These are phyloP conservation scores for Cytospora chrysosperma DNA, from an alignment of 2,329 filamentous ascomycete genomes.

Conservation along the genomic window DNA sequence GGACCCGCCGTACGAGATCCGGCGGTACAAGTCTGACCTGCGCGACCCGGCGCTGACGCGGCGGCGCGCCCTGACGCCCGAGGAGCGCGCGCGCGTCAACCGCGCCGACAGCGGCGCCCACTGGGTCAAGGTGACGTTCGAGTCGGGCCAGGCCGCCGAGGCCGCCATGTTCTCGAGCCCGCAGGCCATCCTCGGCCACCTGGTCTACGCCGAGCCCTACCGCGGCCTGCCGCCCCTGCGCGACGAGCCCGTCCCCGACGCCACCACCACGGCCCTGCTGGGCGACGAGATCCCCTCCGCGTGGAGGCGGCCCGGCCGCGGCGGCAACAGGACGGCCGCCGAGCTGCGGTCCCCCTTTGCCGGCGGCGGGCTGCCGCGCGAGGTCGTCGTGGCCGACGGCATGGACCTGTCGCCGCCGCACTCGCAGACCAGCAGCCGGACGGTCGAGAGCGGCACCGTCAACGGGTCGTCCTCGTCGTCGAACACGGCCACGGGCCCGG, in stretches of 20 bases:
- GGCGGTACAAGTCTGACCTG: constrained; percentile 71
- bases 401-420: constrained; percentile 41
- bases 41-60: constrained; percentile 70
- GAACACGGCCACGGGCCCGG: constrained; percentile 38
- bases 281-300: constrained; percentile 28
- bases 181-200: constrained; percentile 67
- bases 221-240: constrained; percentile 61
- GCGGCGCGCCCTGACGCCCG: constrained; percentile 62
- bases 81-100: constrained; percentile 77
- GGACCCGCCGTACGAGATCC: constrained; percentile 69
- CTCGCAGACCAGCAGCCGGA: constrained; percentile 53
- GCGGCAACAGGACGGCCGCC: constrained; percentile 23
- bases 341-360: constrained; percentile 37
- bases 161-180: constrained; percentile 68
- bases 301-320: constrained; percentile 25
- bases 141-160: constrained; percentile 69
- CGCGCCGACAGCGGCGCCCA: constrained; percentile 79
- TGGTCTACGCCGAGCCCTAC: constrained; percentile 71
- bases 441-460: constrained; percentile 57
- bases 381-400: constrained; percentile 23
- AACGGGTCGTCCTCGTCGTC: constrained; percentile 44
- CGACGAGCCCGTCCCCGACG: constrained; percentile 62
- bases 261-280: constrained; percentile 37
- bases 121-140: constrained; percentile 89
- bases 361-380: constrained; percentile 34